A percentile compares a stretch with the other conserved stretches of the same genome.
These are phyloP conservation scores for Penium margaritaceum DNA, from an alignment of 139 green algal species.

Conservation along the genomic window DNA sequence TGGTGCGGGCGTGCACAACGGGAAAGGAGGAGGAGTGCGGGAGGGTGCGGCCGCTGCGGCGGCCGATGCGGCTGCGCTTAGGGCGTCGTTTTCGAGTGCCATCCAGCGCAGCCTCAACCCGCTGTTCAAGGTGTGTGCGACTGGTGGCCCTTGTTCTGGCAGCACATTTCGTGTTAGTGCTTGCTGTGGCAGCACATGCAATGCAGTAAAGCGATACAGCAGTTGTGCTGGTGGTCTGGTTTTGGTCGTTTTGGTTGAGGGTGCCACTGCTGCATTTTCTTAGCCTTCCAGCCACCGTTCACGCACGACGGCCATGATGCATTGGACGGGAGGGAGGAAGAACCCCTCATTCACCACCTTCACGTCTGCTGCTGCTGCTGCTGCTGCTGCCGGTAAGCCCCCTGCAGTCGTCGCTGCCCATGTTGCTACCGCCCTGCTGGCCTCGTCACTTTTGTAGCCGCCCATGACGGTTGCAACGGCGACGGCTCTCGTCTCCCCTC, in stretches of 20 bases:
- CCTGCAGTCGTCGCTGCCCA: too few relatives aligned
- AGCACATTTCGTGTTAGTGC: too few relatives aligned
- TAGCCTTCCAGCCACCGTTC: too few relatives aligned
- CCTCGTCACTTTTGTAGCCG: slow-evolving; percentile 51
- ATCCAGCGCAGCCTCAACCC: slow-evolving; percentile 74
- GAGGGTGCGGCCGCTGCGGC: not conserved
- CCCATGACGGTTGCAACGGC: slow-evolving; percentile 88
- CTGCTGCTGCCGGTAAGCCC: too few relatives aligned
- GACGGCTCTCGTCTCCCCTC: too few relatives aligned
- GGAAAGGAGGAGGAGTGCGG: not conserved
- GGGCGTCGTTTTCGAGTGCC: slow-evolving; percentile 43
- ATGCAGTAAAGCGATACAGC: not conserved
- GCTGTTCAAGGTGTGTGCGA: slow-evolving; percentile 78
- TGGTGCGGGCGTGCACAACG: not conserved
- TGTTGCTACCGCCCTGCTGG: not conserved
- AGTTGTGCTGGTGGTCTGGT: not conserved
- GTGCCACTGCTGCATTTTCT: too few relatives aligned
- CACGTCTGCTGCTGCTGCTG: too few relatives aligned
- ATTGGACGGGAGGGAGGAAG: too few relatives aligned
- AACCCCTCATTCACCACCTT: too few relatives aligned
- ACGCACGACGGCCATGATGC: too few relatives aligned
- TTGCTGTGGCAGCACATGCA: not conserved
- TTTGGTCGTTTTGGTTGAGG: not conserved
- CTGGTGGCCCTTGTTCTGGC: too few relatives aligned
- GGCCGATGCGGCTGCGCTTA: not conserved